These are phyloP conservation scores for Globisporangium mamillatum DNA, from an alignment of 352 stramenopile genomes.

Conservation along the genomic window DNA sequence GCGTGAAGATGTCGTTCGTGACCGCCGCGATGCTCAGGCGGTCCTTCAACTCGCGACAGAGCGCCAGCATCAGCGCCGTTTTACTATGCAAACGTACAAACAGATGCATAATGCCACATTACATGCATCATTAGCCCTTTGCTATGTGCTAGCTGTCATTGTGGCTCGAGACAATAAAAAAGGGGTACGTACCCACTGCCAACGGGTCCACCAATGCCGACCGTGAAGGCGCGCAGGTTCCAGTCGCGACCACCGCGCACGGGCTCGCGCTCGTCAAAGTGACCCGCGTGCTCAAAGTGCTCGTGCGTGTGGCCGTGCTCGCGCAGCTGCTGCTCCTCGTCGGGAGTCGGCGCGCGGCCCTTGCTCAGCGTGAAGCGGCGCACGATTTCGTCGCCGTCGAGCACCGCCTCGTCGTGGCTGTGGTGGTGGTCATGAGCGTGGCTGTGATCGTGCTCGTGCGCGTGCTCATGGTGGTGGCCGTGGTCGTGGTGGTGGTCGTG, in stretches of 20 bases:
- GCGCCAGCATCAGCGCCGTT: conserved; percentile 92
- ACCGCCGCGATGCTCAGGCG: conserved; percentile 83
- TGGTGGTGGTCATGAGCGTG: conserved; percentile 27
- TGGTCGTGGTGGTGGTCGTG: conserved; percentile 29
- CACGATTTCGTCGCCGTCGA: conserved; percentile 68
- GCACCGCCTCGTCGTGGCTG: conserved; percentile 22
- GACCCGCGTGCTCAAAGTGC: conserved; percentile 78
- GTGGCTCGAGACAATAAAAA: too few relatives aligned
- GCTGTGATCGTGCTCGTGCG: conserved; percentile 1
- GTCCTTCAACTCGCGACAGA: conserved; percentile 89
- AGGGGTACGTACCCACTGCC: conserved; percentile 60
- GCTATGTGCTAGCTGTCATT: background rate
- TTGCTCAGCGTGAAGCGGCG: conserved; percentile 59
- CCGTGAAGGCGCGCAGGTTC: conserved; percentile 87
- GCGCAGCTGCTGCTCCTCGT: conserved; percentile 73
- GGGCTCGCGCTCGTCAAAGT: conserved; percentile 67
- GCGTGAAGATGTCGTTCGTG: conserved; percentile 99
- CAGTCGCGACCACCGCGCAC: conserved; percentile 64
- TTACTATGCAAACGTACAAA: conserved; percentile 59
- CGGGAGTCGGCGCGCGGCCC: conserved; percentile 60
- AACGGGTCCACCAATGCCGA: conserved; percentile 96
- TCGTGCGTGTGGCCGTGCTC: conserved; percentile 89
- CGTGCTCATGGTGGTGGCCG: conserved; percentile 11
- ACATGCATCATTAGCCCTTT: background rate
- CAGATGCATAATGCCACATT: background rate